phyloP scores from a whole-genome alignment of 2,329 filamentous ascomycete species.

The Ustilaginoidea virens region DNA sequence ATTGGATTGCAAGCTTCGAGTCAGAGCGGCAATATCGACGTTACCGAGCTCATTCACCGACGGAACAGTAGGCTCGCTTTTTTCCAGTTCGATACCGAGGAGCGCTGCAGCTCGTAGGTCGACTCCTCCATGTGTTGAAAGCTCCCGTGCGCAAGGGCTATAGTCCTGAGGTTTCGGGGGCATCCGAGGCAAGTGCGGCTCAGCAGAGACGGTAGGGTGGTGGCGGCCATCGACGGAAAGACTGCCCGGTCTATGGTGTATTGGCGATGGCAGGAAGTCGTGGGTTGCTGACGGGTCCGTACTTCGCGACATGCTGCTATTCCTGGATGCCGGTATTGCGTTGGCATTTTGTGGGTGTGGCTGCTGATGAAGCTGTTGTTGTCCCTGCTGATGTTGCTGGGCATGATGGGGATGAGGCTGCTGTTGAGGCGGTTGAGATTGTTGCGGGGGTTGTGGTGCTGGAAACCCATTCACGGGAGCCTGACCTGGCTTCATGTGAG shows the following conservation, averaged over 20 bases:
- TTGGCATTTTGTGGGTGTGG: conserved; percentile 20
- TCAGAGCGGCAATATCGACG: conserved; percentile 82
- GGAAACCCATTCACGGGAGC: conserved; percentile 21
- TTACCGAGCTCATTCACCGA: conserved; percentile 63
- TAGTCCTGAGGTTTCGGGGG: conserved; percentile 35
- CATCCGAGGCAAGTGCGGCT: conserved; percentile 19
- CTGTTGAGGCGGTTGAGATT: conserved; percentile 8
- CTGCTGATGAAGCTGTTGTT: conserved; percentile 14
- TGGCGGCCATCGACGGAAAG: conserved; percentile 21
- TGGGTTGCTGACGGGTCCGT: conserved; percentile 23
- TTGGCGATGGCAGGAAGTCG: conserved; percentile 31
- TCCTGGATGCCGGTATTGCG: conserved; percentile 15
- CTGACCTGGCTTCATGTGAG: conserved; percentile 26
- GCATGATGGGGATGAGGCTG: conserved; percentile 1
- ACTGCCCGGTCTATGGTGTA: conserved; percentile 23
- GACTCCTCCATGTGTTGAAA: conserved; percentile 55
- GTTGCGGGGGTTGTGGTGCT: conserved; percentile 18
- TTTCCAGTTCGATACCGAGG: conserved; percentile 50
- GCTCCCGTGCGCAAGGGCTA: conserved; percentile 35
- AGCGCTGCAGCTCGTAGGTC: conserved; percentile 49
- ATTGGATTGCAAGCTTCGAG: conserved; percentile 76
- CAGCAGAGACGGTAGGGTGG: conserved; percentile 6
- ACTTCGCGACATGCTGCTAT: conserved; percentile 36
- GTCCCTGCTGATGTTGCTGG: conserved; percentile 6
- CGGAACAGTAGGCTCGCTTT: conserved; percentile 61